A percentile compares a stretch with the other conserved stretches of the same genome.
These are phyloP conservation scores for Suillus subaureus DNA, from an alignment of 768 basidiomycete genomes.

Conservation along the genomic window DNA sequence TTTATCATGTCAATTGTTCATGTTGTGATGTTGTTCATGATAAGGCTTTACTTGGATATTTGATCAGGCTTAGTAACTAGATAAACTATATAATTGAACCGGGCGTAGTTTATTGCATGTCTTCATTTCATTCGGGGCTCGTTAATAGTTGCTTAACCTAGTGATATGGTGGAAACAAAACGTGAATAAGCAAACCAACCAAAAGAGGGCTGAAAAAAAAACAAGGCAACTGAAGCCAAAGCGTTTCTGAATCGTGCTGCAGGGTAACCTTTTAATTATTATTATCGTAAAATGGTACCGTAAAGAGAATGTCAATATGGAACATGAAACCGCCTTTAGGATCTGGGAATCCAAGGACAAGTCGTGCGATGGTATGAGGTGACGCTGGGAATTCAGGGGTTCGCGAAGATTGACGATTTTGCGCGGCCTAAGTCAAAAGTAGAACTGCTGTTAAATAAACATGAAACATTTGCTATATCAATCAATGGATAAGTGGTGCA, in stretches of 20 bases:
- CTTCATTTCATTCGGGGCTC: conserved; percentile 4
- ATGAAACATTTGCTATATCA: conserved; percentile 6
- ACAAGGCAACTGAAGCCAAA: neutral
- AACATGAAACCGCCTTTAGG: neutral
- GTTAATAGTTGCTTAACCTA: conserved; percentile 6
- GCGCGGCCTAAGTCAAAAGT: neutral
- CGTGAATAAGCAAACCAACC: neutral
- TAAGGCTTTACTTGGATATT: conserved; percentile 1
- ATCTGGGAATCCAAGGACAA: conserved; percentile 5
- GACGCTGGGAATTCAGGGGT: conserved; percentile 6
- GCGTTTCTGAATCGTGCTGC: neutral
- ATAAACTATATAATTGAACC: conserved; percentile 6
- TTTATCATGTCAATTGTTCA: conserved; percentile 4
- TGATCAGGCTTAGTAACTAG: conserved; percentile 1
- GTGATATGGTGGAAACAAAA: conserved; percentile 6
- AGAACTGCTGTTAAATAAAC: neutral
- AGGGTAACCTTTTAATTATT: conserved; percentile 1
- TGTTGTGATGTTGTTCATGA: neutral
- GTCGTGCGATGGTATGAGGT: conserved; percentile 5
- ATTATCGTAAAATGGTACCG: conserved; percentile 1
- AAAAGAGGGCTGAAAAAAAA: neutral
- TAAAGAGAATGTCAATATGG: neutral
- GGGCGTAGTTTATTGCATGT: conserved; percentile 6
- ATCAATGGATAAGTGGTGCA: neutral
- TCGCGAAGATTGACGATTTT: neutral